Percentiles rank a stretch among this genome's conserved stretches.
Conservation (phyloP, 208 protist species). For the Naegleria lovaniensis region DNA sequence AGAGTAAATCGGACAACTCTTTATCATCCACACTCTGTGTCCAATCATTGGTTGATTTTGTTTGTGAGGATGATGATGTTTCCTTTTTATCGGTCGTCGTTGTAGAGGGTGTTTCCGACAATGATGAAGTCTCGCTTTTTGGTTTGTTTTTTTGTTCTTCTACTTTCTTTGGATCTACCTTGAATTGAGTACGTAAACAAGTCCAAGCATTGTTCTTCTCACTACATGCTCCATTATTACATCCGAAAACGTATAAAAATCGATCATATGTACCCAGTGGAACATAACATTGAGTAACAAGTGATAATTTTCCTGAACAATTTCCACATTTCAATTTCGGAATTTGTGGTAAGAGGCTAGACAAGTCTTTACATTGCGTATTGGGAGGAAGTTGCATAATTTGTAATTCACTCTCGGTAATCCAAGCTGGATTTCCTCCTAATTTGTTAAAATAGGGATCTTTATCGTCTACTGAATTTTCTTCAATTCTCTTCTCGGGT, state of each 20-base stretch:
- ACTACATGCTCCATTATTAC: background rate
- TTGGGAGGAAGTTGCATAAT: background rate
- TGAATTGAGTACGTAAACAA: background rate
- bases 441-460: background rate
- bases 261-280: background rate
- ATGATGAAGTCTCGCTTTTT: too few species aligned
- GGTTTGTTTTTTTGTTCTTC: background rate
- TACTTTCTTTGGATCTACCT: background rate
- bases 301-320: background rate
- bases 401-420: background rate
- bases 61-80: background rate
- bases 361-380: background rate
- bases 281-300: background rate
- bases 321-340: background rate
- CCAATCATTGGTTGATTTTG: background rate
- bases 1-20: background rate
- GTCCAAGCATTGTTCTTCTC: background rate
- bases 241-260: constrained; percentile 15
- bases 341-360: background rate
- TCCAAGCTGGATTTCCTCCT: constrained; percentile 11
- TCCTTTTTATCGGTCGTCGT: background rate
- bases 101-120: background rate
- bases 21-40: background rate
- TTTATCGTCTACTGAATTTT: background rate
- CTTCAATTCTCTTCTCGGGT: background rate